Evolutionary conservation across 495 filamentous ascomycete species (phyloP), one percentile per base, ranked within the genome.

Genomic region (Neurospora intermedia): DNA sequence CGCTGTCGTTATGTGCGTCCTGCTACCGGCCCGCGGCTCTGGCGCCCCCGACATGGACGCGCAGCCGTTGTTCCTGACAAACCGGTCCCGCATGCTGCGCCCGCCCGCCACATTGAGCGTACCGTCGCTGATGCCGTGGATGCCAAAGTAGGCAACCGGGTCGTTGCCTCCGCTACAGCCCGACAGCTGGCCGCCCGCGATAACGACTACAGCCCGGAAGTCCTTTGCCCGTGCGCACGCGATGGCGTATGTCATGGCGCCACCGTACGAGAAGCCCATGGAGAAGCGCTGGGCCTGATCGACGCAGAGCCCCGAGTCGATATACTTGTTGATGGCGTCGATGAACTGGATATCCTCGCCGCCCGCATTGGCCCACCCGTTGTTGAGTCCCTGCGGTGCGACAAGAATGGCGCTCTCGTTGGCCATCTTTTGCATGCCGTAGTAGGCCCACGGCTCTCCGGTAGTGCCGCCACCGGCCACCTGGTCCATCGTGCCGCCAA

Each of bases 181-280:
- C 59, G 78, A 82, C 54, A 84, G 73, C 46, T 77, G 72, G 16
- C 74, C 80, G 10, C 83, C 84, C 15, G 77, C 81, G 69, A 84
- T 70, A 5, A 80, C 79, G 38, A 80, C 80, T 3, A 85, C 82
- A 11, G 78, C 84, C 11, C 78, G 77, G 69, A 84, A 83, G 45
- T 79, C 79, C 45, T 82, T 80, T 1, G 80, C 76, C 1, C 78
- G 78, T 9, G 82, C 74, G 69, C 84, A 85, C 13, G 84, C 83
- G 43, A 85, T 70, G 9, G 78, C 75, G 40, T 81, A 84, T 13
- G 80, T 82, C 83, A 85, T 85, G 42, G 77, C 77, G 27, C 76
- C 84, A 16, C 84, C 84, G 75, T 83, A 86, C 69, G 81, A 83
- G 74, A 83, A 86, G 38, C 84, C 84, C 8, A 78, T 80, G 1